A percentile compares a stretch with the other conserved stretches of the same genome.
phyloP scores from a whole-genome alignment of 1,284 basidiomycete species.

The Puccinia sorghi region DNA sequence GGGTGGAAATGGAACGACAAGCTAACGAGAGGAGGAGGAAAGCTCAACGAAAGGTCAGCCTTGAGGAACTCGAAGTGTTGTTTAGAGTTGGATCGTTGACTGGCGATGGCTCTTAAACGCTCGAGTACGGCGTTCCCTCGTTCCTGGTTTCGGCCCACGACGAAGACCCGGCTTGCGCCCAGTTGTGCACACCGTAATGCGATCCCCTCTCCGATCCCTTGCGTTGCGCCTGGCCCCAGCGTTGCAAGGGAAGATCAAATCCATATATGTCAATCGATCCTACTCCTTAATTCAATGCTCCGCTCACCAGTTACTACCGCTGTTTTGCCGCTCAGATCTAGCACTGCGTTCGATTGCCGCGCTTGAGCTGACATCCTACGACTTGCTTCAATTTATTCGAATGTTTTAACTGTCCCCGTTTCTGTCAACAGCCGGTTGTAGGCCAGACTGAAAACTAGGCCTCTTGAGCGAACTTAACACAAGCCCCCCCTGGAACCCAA shows the following conservation, averaged over 20 bases:
- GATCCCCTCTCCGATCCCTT: slow-evolving; percentile 35
- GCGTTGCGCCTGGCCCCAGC: slow-evolving; percentile 19
- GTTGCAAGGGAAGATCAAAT: slow-evolving; percentile 52
- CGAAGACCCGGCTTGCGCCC: slow-evolving; percentile 58
- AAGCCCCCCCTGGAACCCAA: no score
- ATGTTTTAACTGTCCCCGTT: no score
- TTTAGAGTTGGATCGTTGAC: neutral
- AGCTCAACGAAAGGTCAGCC: slow-evolving; percentile 47
- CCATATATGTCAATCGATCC: slow-evolving; percentile 7
- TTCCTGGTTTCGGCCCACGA: slow-evolving; percentile 58
- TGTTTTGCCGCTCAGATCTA: slow-evolving; percentile 53
- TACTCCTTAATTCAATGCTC: slow-evolving; percentile 7
- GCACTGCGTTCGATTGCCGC: slow-evolving; percentile 50
- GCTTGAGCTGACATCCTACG: slow-evolving; percentile 51
- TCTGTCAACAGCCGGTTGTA: no score
- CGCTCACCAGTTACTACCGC: slow-evolving; percentile 54
- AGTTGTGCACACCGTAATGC: slow-evolving; percentile 22
- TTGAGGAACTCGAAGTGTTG: slow-evolving; percentile 39
- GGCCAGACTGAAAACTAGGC: no score
- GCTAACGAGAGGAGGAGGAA: neutral
- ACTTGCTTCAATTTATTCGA: no score
- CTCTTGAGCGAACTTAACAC: no score
- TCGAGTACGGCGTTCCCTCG: slow-evolving; percentile 56
- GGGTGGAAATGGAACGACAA: neutral
- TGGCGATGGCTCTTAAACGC: slow-evolving; percentile 51